phyloP scores from a whole-genome alignment of 768 basidiomycete species.

The Suillus decipiens region DNA sequence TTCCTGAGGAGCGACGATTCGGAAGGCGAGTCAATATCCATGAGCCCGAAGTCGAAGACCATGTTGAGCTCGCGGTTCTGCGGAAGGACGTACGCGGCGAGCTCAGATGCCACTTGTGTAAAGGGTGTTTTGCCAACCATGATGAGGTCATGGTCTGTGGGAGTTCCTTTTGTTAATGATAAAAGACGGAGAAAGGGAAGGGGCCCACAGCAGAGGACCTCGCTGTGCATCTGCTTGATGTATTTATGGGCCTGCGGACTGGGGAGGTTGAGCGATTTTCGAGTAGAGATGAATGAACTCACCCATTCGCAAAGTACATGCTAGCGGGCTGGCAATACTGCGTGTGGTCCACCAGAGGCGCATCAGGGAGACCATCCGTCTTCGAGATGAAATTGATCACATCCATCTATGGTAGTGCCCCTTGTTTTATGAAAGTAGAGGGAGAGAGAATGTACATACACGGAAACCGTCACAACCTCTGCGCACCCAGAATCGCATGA shows the following conservation, averaged over 20 bases:
- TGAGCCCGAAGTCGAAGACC: conserved; percentile 65
- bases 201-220: conserved; percentile 55
- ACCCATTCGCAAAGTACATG: conserved; percentile 63
- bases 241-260: conserved; percentile 70
- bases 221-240: conserved; percentile 61
- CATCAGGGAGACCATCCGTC: conserved; percentile 62
- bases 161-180: neutral
- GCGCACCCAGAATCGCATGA: conserved; percentile 67
- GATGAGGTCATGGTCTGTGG: conserved; percentile 53
- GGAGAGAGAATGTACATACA: conserved; percentile 39
- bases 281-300: conserved; percentile 17
- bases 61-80: conserved; percentile 61
- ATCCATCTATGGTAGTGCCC: conserved; percentile 53
- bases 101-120: conserved; percentile 49
- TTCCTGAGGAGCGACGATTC: conserved; percentile 43
- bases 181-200: conserved; percentile 14
- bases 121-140: conserved; percentile 70
- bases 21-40: conserved; percentile 56
- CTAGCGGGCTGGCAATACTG: conserved; percentile 56
- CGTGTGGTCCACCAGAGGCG: conserved; percentile 52
- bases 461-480: conserved; percentile 77
- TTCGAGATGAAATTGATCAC: conserved; percentile 73
- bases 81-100: conserved; percentile 60
- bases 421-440: neutral
- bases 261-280: conserved; percentile 8